These are phyloP conservation scores for Populus pruinosa DNA, from an alignment of 345 rosid genomes.

Conservation along the genomic window DNA sequence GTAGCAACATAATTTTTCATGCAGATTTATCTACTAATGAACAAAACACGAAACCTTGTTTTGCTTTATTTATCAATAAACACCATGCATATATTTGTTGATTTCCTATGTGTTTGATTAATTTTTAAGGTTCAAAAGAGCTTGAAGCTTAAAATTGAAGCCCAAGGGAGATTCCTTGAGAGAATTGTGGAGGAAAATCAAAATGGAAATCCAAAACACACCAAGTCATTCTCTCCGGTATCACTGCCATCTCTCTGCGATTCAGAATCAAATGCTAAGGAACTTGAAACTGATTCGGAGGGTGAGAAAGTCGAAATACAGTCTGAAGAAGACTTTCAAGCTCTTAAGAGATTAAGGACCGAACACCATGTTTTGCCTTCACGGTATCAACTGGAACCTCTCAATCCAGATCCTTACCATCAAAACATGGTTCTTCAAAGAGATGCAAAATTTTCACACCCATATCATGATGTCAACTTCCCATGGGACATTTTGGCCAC, in stretches of 20 bases:
- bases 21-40: not conserved
- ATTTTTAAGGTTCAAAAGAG: slow-evolving; percentile 41
- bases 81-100: not conserved
- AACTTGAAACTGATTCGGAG: slow-evolving; percentile 37
- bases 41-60: not conserved
- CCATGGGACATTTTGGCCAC: slow-evolving; percentile 22
- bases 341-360: slow-evolving; percentile 22
- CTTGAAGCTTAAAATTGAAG: slow-evolving; percentile 52
- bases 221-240: slow-evolving; percentile 24
- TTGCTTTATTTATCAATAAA: not conserved
- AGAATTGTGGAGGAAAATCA: slow-evolving; percentile 34
- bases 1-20: slow-evolving; percentile 16
- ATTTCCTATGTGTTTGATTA: not conserved
- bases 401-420: slow-evolving; percentile 5
- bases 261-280: slow-evolving; percentile 45
- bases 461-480: slow-evolving; percentile 19
- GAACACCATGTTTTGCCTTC: slow-evolving; percentile 19
- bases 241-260: slow-evolving; percentile 49
- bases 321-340: slow-evolving; percentile 22
- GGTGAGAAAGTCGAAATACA: slow-evolving; percentile 24
- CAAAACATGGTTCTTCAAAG: slow-evolving; percentile 7
- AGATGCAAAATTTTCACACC: slow-evolving; percentile 13
- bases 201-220: slow-evolving; percentile 14
- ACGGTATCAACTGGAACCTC: slow-evolving; percentile 4
- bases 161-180: slow-evolving; percentile 51